Evolutionary conservation across 768 basidiomycete species (phyloP), one percentile per base, ranked within the genome.

Genomic region (Lentinus brumalis): DNA sequence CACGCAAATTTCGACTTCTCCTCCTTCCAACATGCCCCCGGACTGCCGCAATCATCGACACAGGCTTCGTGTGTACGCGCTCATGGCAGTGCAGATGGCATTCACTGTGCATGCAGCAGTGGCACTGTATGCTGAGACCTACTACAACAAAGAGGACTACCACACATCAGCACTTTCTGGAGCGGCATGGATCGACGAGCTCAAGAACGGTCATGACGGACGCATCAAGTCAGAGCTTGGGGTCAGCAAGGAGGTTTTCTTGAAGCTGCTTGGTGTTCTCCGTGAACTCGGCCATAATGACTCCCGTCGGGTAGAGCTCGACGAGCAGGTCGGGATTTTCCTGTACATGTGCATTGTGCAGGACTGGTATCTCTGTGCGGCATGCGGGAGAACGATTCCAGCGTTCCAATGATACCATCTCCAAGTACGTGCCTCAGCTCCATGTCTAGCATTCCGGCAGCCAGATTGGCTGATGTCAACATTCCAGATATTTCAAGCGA

Each of bases 321-420:
- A 60, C 26, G 69, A 70, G 56, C 49, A 71, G 59, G 26, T 61
- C 3, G 69, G 67, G 10, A 73, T 73, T 11, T 73, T 70, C 56
- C 64, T 74, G 12, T 73, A 71, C 50, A 63, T n/a, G n/a, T n/a
- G n/a, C n/a, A n/a, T n/a, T 51, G n/a, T 69, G 57, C 54, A 62
- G 67, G 10, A 72, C 66, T 47, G 68, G 66, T 0, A 39, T 70
- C 15, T 51, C 58, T 14, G 50, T 70, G 14, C n/a, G 62, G 14
- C 63, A 70, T 62, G 49, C 70, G 21, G 67, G 61, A 21, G 71
- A 74, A 35, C 42, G 64, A n/a, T 74, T 74, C 64, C 73, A 74
- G 55, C 45, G 56, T 10, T 56, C 66, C 15, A 54, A 58, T 31
- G 60, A 65, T 11, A 68, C 69, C 7, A 65, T 68, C 40, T 60